Evolutionary conservation across 768 basidiomycete species (phyloP), one percentile per base, ranked within the genome.

Genomic region (Mycena maculata): DNA sequence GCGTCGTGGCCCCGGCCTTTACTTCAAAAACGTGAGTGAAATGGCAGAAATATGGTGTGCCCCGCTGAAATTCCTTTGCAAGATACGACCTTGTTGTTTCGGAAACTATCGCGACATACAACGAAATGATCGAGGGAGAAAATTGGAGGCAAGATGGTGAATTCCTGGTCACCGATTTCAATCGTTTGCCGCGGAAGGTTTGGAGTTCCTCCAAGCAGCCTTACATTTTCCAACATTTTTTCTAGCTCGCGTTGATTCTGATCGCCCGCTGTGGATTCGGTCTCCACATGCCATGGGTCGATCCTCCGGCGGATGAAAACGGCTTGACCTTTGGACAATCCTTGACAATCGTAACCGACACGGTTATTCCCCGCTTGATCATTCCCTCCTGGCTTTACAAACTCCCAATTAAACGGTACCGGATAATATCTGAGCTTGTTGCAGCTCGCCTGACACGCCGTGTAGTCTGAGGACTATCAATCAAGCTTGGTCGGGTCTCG

Each of bases 211-310:
- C 8, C 9, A 25, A 4, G 20, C 30, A 9, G 4, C 7, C 13
- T 7, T 31, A 25, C 12, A 4, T 11, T 27, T 39, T 39, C 52
- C 38, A 22, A 57, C 9, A 3, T 5, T 23, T 3, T 13, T 6
- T 30, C 23, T 27, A 60, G 60, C 48, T 60, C 22, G 60, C 60
- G 6, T 31, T 60, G 27, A 60, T 39, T 13, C n/a, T 60, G 20
- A 60, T 60, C 52, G 48, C 60, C 22, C 60, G 49, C 9, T 60
- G 60, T 27, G 60, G 60, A 8, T 60, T 60, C 31, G 60, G 60
- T 8, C 23, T 60, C 18, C 38, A 36, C 18, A 49, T 60, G 49
- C 60, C 60, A 38, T 60, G 60, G 60, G 49, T 52, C 2, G 60
- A 60, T 30, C 27, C 60, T 20, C 30, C 49, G 15, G 23, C 60